These are phyloP conservation scores for Petasospora rhodanensis DNA, from an alignment of 1,139 yeast genomes.

Conservation along the genomic window DNA sequence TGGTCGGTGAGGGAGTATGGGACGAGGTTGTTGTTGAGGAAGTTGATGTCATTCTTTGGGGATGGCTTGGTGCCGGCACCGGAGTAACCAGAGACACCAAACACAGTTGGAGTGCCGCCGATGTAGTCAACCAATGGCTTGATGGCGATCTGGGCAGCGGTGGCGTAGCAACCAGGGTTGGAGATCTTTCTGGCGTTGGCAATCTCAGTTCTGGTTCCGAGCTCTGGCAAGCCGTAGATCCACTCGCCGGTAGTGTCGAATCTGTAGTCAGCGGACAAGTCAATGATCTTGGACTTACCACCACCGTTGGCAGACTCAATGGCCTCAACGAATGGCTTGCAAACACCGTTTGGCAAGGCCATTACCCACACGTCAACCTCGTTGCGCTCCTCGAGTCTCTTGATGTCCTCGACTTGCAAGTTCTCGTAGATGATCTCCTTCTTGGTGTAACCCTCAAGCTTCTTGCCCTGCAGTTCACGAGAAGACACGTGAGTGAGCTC, in stretches of 20 bases:
- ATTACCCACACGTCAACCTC: conserved; percentile 96
- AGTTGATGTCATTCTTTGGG: conserved; percentile 81
- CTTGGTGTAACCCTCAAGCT: conserved; percentile 82
- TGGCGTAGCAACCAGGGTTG: conserved; percentile 98
- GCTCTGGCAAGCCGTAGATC: conserved; percentile 88
- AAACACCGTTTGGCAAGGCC: conserved; percentile 98
- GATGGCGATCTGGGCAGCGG: conserved; percentile 93
- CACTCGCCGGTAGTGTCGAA: conserved; percentile 85
- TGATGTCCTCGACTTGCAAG: conserved; percentile 82
- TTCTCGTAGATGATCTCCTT: conserved; percentile 76
- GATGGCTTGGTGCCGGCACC: conserved; percentile 99
- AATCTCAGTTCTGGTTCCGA: conserved; percentile 61
- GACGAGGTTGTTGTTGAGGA: conserved; percentile 75
- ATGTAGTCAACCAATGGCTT: conserved; percentile 70
- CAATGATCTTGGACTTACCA: conserved; percentile 69
- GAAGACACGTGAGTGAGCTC: conserved; percentile 93
- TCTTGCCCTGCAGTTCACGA: conserved; percentile 87
- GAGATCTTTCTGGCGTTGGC: conserved; percentile 79
- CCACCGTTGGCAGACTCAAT: conserved; percentile 57
- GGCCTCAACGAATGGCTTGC: conserved; percentile 95
- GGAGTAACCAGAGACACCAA: conserved; percentile 97
- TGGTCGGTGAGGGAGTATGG: conserved; percentile 97
- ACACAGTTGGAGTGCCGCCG: conserved; percentile 71
- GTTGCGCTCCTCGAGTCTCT: conserved; percentile 65
- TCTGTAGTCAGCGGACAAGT: conserved; percentile 92